Evolutionary conservation across 805 yeast genomes (phyloP).

Genomic region (Metschnikowia picachoensis): DNA sequence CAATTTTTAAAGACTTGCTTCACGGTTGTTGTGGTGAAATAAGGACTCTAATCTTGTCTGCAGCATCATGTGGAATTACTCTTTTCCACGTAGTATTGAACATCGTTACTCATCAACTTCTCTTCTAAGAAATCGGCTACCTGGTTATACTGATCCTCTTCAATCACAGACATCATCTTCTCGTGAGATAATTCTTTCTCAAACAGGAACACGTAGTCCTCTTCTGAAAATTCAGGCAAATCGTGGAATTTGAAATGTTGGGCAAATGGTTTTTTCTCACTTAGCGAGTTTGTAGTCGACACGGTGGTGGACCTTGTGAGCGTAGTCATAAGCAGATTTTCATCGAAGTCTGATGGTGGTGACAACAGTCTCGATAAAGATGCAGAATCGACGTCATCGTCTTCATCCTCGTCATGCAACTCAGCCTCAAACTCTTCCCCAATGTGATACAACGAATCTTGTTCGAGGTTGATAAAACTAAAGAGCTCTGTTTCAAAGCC

Average conservation of each 20-base stretch:
- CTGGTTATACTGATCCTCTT: conserved; percentile 38
- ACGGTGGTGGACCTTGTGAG: conserved; percentile 42
- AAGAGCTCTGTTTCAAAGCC: conserved; percentile 20
- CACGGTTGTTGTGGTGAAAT: too few species aligned
- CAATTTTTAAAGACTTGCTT: too few species aligned
- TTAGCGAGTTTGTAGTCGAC: conserved; percentile 27
- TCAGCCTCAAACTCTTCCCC: conserved; percentile 3
- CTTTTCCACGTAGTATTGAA: conserved; percentile 30
- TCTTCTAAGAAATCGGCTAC: conserved; percentile 41
- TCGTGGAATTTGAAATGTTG: conserved; percentile 26
- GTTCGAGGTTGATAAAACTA: conserved; percentile 26
- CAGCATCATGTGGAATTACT: background rate
- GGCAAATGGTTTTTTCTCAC: conserved; percentile 12
- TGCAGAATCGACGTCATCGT: conserved; percentile 21
- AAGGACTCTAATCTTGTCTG: too few species aligned
- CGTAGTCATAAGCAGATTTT: conserved; percentile 35
- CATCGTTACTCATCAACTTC: conserved; percentile 35
- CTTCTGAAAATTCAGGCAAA: conserved; percentile 29
- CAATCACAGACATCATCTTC: conserved; percentile 21
- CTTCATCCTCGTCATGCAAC: conserved; percentile 20
- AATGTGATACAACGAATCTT: conserved; percentile 18
- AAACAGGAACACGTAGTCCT: conserved; percentile 18
- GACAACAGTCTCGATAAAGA: conserved; percentile 37
- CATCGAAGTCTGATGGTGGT: conserved; percentile 32
- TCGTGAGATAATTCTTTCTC: conserved; percentile 17